A percentile compares a stretch with the other conserved stretches of the same genome.
Conservation (phyloP, 345 rosid genomes). For the Boechera divaricarpa region DNA sequence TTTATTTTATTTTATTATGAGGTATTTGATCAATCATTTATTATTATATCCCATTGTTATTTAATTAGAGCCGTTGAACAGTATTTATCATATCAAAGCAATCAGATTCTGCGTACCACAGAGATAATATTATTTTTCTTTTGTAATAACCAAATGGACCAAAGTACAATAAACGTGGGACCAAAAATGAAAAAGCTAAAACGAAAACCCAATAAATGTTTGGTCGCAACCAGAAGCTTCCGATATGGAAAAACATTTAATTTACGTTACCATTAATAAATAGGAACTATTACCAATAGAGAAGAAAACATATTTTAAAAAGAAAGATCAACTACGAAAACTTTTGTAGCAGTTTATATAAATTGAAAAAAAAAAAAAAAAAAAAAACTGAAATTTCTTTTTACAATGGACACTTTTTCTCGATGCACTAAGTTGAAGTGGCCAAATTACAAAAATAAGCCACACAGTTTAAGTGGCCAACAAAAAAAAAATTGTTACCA, state of each 20-base stretch:
- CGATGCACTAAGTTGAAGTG: too few relatives aligned
- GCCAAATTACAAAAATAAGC: too few relatives aligned
- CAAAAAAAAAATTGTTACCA: not conserved
- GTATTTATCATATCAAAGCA: constrained; percentile 24
- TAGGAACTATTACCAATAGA: not conserved
- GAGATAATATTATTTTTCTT: constrained; percentile 18
- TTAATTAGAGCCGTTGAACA: constrained; percentile 43
- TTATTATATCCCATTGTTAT: constrained; percentile 12
- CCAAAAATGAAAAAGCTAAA: constrained; percentile 11
- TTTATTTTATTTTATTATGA: not conserved
- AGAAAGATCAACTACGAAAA: not conserved
- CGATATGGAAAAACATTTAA: constrained; percentile 10
- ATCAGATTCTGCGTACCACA: constrained; percentile 45
- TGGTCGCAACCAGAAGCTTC: constrained; percentile 30
- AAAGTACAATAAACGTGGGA: constrained; percentile 28
- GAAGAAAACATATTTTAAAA: not conserved
- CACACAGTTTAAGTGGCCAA: constrained; percentile 14
- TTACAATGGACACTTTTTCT: too few relatives aligned
- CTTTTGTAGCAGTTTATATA: too few relatives aligned
- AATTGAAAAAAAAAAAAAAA: not conserved
- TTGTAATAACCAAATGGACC: constrained; percentile 25
- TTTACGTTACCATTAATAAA: constrained; percentile 16
- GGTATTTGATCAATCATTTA: constrained; percentile 10
- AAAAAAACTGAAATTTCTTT: too few relatives aligned
- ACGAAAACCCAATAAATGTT: constrained; percentile 30